Evolutionary conservation across 768 basidiomycete genomes (phyloP), one percentile per base, ranked within the genome.

Genomic region (Boletus reticuloceps): DNA sequence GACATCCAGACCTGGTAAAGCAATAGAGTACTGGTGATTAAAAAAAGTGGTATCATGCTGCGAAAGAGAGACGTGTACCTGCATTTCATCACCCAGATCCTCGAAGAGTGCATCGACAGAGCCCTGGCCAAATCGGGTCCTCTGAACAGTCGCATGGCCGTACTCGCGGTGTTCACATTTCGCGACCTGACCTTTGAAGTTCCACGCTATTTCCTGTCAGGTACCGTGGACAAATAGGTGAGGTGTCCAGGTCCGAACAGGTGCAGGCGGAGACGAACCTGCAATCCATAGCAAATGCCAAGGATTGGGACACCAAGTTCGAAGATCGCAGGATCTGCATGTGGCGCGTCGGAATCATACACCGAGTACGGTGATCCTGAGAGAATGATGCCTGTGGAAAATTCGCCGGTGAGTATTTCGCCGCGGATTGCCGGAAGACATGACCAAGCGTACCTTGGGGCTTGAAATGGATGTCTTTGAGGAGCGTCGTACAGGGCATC

Each of bases 341-440:
- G 94, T 22, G 97, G 96, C 6, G 97, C 87, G 59, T 85, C 95
- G 29, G 81, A 72, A 60, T 95, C 97, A 72, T 98, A 98, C 19
- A 98, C 97, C 32, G 96, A 98, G 75, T 96, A 98, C 0, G 97
- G 97, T 1, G 97, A 98, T 41, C 97, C 97, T 38, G 95, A 98
- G 38, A 99, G 81, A 65, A 98, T 98, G 70, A 99, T 88, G 54
- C 96, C 96, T 89, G 58, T 8, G 13, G 11, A 16, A 19, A 43
- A 32, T 22, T 14, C 10, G 12, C 20, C 31, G 8, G 50, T 47
- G 29, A 46, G 40, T 10, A 49, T 19, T 14, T 13, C 31, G 34
- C 19, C 7, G 19, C 14, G 40, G 31, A 37, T 27, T 20, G 36
- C 57, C 17, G 17, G 10, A 11, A 43, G 16, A 11, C 10, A 43